Evolutionary conservation across 1,284 basidiomycete genomes (phyloP), one percentile per base, ranked within the genome.

Genomic region (Pisolithus thermaeus): DNA sequence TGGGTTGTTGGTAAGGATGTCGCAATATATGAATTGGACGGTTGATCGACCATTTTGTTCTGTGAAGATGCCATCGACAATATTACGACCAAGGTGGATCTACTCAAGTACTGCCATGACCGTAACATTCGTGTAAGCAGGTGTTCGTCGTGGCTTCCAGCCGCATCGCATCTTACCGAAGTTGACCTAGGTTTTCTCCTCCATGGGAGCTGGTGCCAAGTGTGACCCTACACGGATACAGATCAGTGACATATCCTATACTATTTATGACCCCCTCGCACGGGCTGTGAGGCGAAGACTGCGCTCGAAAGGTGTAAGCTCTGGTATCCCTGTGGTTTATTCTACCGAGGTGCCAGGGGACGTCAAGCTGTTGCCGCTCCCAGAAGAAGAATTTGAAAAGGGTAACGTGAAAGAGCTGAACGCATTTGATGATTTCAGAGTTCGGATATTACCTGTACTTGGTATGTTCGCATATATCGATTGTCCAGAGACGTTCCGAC

Each of bases 191-290:
- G 88, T 97, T 18, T 97, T 99, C 69, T 91, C 94, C 1, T 93
- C 92, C 18, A 97, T 99, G 92, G 97, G 97, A 40, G 92, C 96
- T 1, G 89, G 95, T n/a, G 91, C 95, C 7, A 99, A 99, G 72
- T 81, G 80, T 55, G 97, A 99, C 67, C 94, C 97, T 0, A 97
- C 94, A 4, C 81, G 94, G 30, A 81, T 99, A 25, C 96, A 98
- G 70, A 97, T 99, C 54, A 87, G 87, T 52, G 96, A 98, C 68
- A 93, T 99, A 58, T 93, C 93, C 2, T 78, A 78, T 55, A 99
- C 97, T 0, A 81, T 91, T 46, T 97, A 99, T 65, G 97, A 99
- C 66, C 95, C 96, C 1, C 80, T 99, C 6, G 95, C 95, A 14
- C 85, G 96, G 48, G 81, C 90, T 12, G 95, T 99, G 7, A 82